Evolutionary conservation across 1,284 basidiomycete species (phyloP).

Genomic region (Calocybe gambosa): DNA sequence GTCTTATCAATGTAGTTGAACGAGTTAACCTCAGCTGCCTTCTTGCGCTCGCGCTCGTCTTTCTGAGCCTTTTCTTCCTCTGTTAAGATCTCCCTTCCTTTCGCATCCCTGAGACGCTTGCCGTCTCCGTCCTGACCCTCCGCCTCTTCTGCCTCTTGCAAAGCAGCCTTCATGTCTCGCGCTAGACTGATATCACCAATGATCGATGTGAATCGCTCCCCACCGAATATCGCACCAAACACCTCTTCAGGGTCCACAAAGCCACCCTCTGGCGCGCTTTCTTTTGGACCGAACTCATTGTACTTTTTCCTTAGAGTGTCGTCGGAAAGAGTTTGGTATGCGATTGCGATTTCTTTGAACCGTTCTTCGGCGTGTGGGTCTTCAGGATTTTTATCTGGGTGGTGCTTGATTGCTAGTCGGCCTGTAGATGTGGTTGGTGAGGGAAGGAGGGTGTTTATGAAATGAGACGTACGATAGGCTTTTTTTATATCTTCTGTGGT

Average conservation of each 20-base stretch:
- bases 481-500: slow-evolving; percentile 90
- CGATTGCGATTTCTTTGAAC: slow-evolving; percentile 86
- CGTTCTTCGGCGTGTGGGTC: slow-evolving; percentile 89
- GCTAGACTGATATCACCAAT: slow-evolving; percentile 83
- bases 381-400: slow-evolving; percentile 90
- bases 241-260: slow-evolving; percentile 74
- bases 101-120: slow-evolving; percentile 49
- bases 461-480: slow-evolving; percentile 67
- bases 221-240: slow-evolving; percentile 91
- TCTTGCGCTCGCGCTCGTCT: slow-evolving; percentile 71
- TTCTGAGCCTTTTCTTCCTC: slow-evolving; percentile 81
- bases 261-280: slow-evolving; percentile 73
- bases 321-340: slow-evolving; percentile 88
- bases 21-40: slow-evolving; percentile 55
- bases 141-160: slow-evolving; percentile 87
- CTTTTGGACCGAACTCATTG: slow-evolving; percentile 86
- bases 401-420: slow-evolving; percentile 89
- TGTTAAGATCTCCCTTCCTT: slow-evolving; percentile 64
- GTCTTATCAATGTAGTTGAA: slow-evolving; percentile 1
- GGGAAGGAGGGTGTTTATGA: neutral
- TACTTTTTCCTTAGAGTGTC: slow-evolving; percentile 82
- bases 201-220: slow-evolving; percentile 77
- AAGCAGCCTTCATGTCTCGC: slow-evolving; percentile 94
- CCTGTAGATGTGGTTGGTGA: slow-evolving; percentile 36
- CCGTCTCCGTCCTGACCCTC: slow-evolving; percentile 46